phyloP scores from a whole-genome alignment of 2,329 filamentous ascomycete species.

The Ophiostoma ips region DNA sequence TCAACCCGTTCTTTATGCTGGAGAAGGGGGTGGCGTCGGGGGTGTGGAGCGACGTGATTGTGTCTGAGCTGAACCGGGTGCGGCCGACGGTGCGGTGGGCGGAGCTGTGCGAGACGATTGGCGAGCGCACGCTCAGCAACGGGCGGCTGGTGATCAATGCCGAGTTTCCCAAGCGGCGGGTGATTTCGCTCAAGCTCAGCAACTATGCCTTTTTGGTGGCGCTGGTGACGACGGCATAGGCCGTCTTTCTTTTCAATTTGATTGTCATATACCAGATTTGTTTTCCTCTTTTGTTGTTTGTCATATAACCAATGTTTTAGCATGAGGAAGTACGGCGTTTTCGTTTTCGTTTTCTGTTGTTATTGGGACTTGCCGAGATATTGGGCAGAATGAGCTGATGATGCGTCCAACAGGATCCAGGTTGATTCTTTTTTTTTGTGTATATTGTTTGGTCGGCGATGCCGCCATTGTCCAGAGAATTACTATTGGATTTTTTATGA shows the following conservation, averaged over 20 bases:
- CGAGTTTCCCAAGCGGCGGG: constrained; percentile 37
- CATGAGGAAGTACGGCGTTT: constrained; percentile 5
- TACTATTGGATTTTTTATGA: not conserved
- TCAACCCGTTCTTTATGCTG: constrained; percentile 61
- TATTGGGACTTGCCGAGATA: not conserved
- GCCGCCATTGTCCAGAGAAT: not conserved
- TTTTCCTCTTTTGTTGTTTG: not conserved
- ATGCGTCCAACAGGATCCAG: not conserved
- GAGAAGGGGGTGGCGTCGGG: constrained; percentile 47
- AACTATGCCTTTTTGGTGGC: constrained; percentile 40
- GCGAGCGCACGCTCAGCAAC: constrained; percentile 43
- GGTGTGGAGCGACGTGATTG: constrained; percentile 57
- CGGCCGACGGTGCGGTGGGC: constrained; percentile 46
- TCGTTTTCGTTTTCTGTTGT: not conserved
- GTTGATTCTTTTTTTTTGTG: not conserved
- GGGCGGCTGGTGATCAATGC: constrained; percentile 42
- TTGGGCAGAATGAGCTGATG: not conserved
- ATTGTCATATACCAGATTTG: not conserved
- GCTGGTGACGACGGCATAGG: constrained; percentile 11
- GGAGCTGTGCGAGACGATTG: constrained; percentile 50
- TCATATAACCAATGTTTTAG: not conserved
- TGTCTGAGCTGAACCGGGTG: constrained; percentile 43
- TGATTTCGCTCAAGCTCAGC: constrained; percentile 41
- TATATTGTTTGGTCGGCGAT: not conserved
- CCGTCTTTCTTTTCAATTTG: constrained; percentile 14